Evolutionary conservation across 176 grass and related monocot species (phyloP).

Genomic region (Aegilops umbellulata): DNA sequence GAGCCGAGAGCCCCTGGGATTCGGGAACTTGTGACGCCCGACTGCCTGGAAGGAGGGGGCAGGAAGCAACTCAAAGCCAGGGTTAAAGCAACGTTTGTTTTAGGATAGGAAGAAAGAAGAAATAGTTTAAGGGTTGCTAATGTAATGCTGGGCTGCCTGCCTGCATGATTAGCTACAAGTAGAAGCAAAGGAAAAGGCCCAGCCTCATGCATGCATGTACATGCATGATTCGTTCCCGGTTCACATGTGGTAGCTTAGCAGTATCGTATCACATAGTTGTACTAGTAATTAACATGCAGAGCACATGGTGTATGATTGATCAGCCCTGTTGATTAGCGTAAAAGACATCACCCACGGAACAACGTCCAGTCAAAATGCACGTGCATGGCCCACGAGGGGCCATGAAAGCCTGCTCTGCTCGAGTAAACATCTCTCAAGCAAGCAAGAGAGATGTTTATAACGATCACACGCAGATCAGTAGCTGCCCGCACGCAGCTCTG

Average conservation of each 20-base stretch:
- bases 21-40: slow-evolving; percentile 17
- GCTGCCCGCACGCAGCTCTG: too few species aligned
- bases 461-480: too few species aligned
- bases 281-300: background rate
- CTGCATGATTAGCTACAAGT: background rate
- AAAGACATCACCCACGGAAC: background rate
- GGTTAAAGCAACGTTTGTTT: background rate
- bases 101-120: background rate
- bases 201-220: background rate
- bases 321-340: background rate
- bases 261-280: background rate
- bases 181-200: background rate
- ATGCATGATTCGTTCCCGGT: background rate
- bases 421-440: too few species aligned
- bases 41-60: slow-evolving; percentile 42
- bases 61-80: slow-evolving; percentile 27
- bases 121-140: background rate
- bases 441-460: too few species aligned
- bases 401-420: too few species aligned
- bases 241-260: background rate
- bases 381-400: too few species aligned
- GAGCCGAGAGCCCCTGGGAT: background rate
- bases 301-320: background rate
- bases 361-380: background rate
- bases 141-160: background rate